Base-by-base conservation (phyloP, 2,329 filamentous ascomycete genomes). In the Pseudogymnoascus sp. region DNA sequence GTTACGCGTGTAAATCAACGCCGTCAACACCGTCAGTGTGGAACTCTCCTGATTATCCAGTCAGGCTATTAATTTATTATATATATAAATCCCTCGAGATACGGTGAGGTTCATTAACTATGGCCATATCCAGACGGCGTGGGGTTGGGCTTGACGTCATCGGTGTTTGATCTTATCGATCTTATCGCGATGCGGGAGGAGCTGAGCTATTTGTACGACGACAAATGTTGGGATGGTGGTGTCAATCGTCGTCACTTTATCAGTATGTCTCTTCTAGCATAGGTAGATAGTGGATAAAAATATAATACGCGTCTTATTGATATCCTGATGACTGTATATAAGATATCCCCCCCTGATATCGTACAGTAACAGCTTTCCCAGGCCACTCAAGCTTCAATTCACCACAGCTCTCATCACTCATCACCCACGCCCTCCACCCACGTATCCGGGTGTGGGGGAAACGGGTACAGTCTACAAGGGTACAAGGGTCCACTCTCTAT, bases 101-200 rank as follows among this genome's bases (percentile, higher is more conserved):
- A 24, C n/a, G 44, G 4, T 33, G 47, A 54, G 47, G 47, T 54
- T 33, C 47, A 11, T 54, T 33, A 33, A 33, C 13, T 11, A 54
- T 33, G 17, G 7, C 47, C 26, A 24, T 4, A 17, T 33, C 26
- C 8, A 54, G 44, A 54, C 1, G 44, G 6, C 8, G 17, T 4
- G 44, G 5, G 44, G n/a, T 54, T 54, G 26, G 29, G n/a, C 8
- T 6, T 54, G 44, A 54, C 44, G 44, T 54, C 44, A 54, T 54
- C 1, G 44, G 4, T 17, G 44, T 33, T 54, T 54, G 44, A 54
- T 54, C 44, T 54, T 54, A 54, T 54, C 44, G 44, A 54, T 54
- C 44, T 54, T 54, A 54, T 54, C 44, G 44, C 11, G 44, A 33
- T 33, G n/a, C 26, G 44, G 44, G 44, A 50, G 44, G 26, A 5